Evolutionary conservation across 2,329 filamentous ascomycete species (phyloP).

Genomic region (Cryphonectria parasitica): DNA sequence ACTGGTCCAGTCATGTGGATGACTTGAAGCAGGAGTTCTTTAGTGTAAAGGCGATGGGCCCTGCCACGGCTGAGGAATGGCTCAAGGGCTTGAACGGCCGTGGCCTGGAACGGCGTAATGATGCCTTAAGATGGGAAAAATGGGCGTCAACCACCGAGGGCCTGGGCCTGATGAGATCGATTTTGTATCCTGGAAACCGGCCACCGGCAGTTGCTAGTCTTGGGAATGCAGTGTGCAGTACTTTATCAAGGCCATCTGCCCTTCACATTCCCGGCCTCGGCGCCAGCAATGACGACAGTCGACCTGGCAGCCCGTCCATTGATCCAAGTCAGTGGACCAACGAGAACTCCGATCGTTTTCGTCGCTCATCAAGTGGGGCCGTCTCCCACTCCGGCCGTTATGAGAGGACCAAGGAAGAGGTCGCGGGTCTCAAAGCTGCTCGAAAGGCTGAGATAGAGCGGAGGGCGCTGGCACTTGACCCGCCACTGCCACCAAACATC

Average conservation of each 20-base stretch:
- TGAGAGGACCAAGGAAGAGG: conserved; percentile 64
- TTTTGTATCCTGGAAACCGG: conserved; percentile 34
- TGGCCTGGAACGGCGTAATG: conserved; percentile 62
- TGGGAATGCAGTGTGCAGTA: not conserved
- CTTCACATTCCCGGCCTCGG: conserved; percentile 25
- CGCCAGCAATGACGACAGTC: conserved; percentile 12
- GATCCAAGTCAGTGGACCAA: conserved; percentile 19
- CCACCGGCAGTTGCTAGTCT: conserved; percentile 4
- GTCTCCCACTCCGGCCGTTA: conserved; percentile 34
- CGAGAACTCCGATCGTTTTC: conserved; percentile 30
- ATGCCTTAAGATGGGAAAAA: conserved; percentile 74
- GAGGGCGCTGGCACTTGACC: conserved; percentile 67
- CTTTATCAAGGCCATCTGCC: not conserved
- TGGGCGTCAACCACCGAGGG: conserved; percentile 60
- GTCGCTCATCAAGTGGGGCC: conserved; percentile 26
- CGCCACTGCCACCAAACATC: conserved; percentile 65
- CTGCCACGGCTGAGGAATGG: conserved; percentile 75
- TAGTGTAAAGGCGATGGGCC: conserved; percentile 67
- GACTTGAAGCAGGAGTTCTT: conserved; percentile 65
- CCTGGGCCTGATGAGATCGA: conserved; percentile 43
- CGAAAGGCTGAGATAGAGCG: conserved; percentile 73
- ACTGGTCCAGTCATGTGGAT: conserved; percentile 65
- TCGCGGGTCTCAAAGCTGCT: conserved; percentile 64
- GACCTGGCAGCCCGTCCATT: conserved; percentile 21
- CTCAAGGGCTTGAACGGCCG: conserved; percentile 71